Base-by-base conservation (phyloP, 768 basidiomycete species). In the Kwoniella dejecticola region DNA sequence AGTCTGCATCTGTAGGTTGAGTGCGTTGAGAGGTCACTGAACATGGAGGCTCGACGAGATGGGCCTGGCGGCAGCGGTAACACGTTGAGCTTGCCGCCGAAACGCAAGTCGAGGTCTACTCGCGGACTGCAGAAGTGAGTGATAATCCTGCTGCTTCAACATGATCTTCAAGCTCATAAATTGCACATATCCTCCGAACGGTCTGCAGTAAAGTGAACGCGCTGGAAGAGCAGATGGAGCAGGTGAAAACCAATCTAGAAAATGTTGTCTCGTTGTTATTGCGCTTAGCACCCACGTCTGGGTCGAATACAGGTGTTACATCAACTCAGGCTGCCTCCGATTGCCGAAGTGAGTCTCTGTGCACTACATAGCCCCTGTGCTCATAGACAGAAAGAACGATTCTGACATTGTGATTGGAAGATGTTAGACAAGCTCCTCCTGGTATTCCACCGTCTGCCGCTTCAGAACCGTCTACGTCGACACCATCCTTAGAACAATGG, bases 141-240 rank as follows among this genome's bases (percentile, higher is more conserved):
- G 33, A 36, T 7, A 36, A n/a, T n/a, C n/a, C n/a, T n/a, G n/a
- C n/a, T n/a, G n/a, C n/a, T n/a, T n/a, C n/a, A n/a, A n/a, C n/a
- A n/a, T n/a, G n/a, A n/a, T n/a, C n/a, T n/a, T n/a, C n/a, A n/a
- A n/a, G n/a, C n/a, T n/a, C n/a, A n/a, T n/a, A n/a, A n/a, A n/a
- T n/a, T n/a, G n/a, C n/a, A n/a, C n/a, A n/a, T n/a, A n/a, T 23
- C 24, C n/a, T 2, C 30, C 19, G n/a, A 4, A 10, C 12, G 3
- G 7, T 45, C 4, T 33, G 24, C 19, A 60, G 59, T 38, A 60
- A 60, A 42, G 59, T 60, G 38, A 26, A 42, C n/a, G 40, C 42
- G 5, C 30, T 60, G 24, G 59, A 60, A 30, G 49, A 45, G 11
- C 59, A 60, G 50, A 52, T 60, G 40, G 38, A 53, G n/a, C 59